Percentiles rank a stretch among this genome's conserved stretches.
phyloP scores from a whole-genome alignment of 148 eudicot species.

The Chenopodium formosanum region DNA sequence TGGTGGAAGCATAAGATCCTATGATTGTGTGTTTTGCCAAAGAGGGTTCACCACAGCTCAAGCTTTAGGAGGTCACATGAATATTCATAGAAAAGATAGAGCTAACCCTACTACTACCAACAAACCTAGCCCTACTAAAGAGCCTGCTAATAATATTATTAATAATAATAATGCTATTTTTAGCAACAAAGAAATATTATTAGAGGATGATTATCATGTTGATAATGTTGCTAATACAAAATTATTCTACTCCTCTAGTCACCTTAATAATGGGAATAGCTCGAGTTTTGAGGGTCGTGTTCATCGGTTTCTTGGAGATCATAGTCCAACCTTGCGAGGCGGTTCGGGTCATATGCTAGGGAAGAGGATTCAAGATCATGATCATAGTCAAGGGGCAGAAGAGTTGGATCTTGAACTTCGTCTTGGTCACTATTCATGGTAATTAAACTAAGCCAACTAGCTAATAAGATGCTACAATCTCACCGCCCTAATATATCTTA shows the following conservation, averaged over 20 bases:
- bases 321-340: conserved; percentile 6
- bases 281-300: conserved; percentile 13
- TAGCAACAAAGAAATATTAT: conserved; percentile 29
- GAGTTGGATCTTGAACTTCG: conserved; percentile 68
- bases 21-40: conserved; percentile 59
- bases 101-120: conserved; percentile 26
- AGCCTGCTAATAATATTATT: conserved; percentile 3
- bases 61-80: conserved; percentile 72
- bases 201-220: conserved; percentile 24
- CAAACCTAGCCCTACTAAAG: not conserved
- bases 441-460: not conserved
- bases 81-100: conserved; percentile 60
- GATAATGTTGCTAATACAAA: conserved; percentile 25
- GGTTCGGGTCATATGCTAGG: conserved; percentile 14
- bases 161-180: not conserved
- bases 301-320: conserved; percentile 3
- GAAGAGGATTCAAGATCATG: conserved; percentile 21
- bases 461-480: not conserved
- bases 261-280: not conserved
- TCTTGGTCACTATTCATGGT: conserved; percentile 58
- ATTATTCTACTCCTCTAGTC: conserved; percentile 17
- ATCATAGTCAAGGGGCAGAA: conserved; percentile 29
- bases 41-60: conserved; percentile 69
- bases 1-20: conserved; percentile 25
- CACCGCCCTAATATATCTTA: not conserved